Base-by-base conservation (phyloP, 176 grass and related monocot genomes). In the Tillandsia leiboldiana region DNA sequence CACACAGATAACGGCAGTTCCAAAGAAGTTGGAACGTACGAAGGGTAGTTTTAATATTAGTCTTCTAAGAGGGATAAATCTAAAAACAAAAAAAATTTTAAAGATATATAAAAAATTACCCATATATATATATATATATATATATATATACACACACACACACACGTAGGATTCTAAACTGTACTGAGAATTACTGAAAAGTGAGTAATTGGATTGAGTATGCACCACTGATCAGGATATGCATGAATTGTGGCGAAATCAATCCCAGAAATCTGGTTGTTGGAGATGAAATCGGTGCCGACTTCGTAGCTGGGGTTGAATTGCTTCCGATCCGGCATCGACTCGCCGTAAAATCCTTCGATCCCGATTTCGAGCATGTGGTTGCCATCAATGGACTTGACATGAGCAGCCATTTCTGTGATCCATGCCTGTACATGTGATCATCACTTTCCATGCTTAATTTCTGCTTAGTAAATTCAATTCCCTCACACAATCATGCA, bases 231-330 rank as follows among this genome's bases (percentile, higher is more conserved):
- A 69, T 96, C 82, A 20, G 91, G 82, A 74, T 96, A 96, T n/a
- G 82, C 70, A 27, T 91, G 91, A 64, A 96, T 86, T 0, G 87
- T 83, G 59, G 91, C 88, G 51, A 96, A 96, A 71, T 96, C 85
- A 59, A 96, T 48, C 10, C 65, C 15, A 3, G 83, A 48, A 65
- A 96, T 52, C 4, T 70, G 75, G 51, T 96, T 91, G 73, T 91
- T 89, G 52, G 78, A 24, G 53, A 96, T 83, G 85, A 91, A 96
- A 51, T 96, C 83, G 33, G 92, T 89, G 81, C 92, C 92, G n/a
- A 91, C 76, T 23, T 80, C 20, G 69, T 79, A 88, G 0, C 78
- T 75, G 0, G 88, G 88, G 70, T 91, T 96, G 67, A 84, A 74
- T 63, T 70, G 70, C 70, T 67, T 83, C 42, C 56, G 63, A 11